Base-by-base conservation (phyloP, 2,329 filamentous ascomycete species). In the Apiospora koreana region DNA sequence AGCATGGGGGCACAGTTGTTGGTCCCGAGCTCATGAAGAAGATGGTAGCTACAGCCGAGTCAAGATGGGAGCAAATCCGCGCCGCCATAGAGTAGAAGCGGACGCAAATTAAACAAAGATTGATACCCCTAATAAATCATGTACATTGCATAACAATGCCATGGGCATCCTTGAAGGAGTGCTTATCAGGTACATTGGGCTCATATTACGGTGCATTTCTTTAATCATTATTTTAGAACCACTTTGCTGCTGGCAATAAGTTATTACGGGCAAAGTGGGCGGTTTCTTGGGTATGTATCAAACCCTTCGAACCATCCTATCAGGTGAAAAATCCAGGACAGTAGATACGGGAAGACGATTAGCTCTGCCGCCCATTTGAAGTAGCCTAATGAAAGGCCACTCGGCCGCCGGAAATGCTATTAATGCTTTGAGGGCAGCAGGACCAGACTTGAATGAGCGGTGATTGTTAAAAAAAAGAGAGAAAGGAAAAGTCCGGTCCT, bases 291-390 rank as follows among this genome's bases (percentile, higher is more conserved):
- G 14, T 28, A n/a, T 62, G 91, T 93, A 88, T 90, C 91, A 88
- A 90, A 90, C 90, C 90, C 90, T 91, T 93, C 92, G 92, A 94
- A 92, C 92, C 86, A 90, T 92, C 90, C 90, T 89, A 88, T 93
- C 92, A 94, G 86, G 86, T 84, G 71, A 80, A 82, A 82, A 91
- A 88, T 94, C 92, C 87, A 93, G 91, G 91, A 92, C 90, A 93
- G 92, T 91, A 94, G 92, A 94, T 94, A 94, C 92, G 91, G 91
- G 91, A 89, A 86, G 91, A 88, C 81, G 67, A 68, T 75, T 80
- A 73, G 67, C 73, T 79, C 79, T 80, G 71, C 79, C 77, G 78
- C 80, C 76, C 76, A 78, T 73, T 72, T 69, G 74, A 75, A 79
- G 75, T 68, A 74, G 72, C 75, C 75, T 77, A 78, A 73, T 77